Evolutionary conservation across 768 basidiomycete genomes (phyloP).

Genomic region (Xerocomellus amylosporus): DNA sequence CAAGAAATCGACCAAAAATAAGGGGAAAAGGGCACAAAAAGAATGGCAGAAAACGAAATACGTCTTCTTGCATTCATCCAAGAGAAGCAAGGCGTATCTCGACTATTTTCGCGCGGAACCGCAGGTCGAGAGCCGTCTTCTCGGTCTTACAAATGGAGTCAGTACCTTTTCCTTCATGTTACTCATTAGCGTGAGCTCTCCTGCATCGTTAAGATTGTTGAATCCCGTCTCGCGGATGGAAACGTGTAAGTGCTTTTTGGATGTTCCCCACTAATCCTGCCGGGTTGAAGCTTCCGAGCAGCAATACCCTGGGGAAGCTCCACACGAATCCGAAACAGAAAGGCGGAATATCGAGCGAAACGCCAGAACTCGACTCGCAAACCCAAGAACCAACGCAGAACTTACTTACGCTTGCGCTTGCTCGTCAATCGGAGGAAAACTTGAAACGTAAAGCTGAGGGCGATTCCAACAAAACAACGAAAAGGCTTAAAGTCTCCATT

Average conservation of each 20-base stretch:
- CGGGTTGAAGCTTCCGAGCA: constrained; percentile 2
- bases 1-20: constrained; percentile 43
- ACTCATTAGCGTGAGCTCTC: neutral
- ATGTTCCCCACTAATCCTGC: neutral
- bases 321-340: neutral
- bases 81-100: constrained; percentile 46
- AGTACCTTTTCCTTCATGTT: constrained; percentile 14
- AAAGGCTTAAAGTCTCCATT: constrained; percentile 73
- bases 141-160: constrained; percentile 61
- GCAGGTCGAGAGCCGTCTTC: constrained; percentile 54
- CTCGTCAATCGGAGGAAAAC: constrained; percentile 21
- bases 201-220: constrained; percentile 8
- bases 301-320: neutral
- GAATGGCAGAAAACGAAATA: constrained; percentile 57
- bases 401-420: constrained; percentile 10
- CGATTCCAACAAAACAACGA: constrained; percentile 29
- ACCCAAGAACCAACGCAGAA: constrained; percentile 42
- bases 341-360: neutral
- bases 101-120: constrained; percentile 69
- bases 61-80: constrained; percentile 50
- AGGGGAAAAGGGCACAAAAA: constrained; percentile 43
- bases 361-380: constrained; percentile 30
- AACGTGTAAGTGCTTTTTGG: constrained; percentile 7
- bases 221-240: constrained; percentile 10
- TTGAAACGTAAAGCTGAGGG: constrained; percentile 35